Evolutionary conservation across 192 early-diverging fungal species (phyloP).

Genomic region (Gaertneriomyces semiglobifer): DNA sequence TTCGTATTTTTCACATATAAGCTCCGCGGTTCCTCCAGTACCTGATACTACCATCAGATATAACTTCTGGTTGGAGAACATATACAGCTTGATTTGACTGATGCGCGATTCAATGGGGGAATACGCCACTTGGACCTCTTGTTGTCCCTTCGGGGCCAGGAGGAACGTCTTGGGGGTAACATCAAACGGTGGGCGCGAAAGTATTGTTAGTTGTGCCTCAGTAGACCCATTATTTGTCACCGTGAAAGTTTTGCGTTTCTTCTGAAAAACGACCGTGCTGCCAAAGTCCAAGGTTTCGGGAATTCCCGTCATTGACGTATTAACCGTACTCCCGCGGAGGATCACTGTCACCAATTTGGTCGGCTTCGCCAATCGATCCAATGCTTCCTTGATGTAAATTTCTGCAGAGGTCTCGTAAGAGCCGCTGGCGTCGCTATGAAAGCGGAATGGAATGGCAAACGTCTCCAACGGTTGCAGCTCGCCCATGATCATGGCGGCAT

Average conservation of each 20-base stretch:
- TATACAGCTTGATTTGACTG: conserved; percentile 38
- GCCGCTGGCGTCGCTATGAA: conserved; percentile 46
- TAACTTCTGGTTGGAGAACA: conserved; percentile 58
- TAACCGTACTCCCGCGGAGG: conserved; percentile 47
- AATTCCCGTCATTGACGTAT: conserved; percentile 45
- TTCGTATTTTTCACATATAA: conserved; percentile 57
- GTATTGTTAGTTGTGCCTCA: conserved; percentile 45
- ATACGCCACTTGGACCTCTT: conserved; percentile 47
- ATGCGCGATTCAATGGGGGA: conserved; percentile 50
- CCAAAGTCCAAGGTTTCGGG: conserved; percentile 59
- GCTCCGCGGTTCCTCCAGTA: conserved; percentile 50
- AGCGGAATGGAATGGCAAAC: conserved; percentile 47
- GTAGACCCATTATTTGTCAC: conserved; percentile 50
- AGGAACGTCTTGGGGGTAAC: conserved; percentile 44
- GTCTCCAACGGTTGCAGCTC: conserved; percentile 48
- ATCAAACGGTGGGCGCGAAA: conserved; percentile 48
- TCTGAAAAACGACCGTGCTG: conserved; percentile 47
- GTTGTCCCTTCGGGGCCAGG: conserved; percentile 40
- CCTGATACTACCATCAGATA: conserved; percentile 43
- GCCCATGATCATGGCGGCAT: conserved; percentile 43
- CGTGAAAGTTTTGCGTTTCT: conserved; percentile 34
- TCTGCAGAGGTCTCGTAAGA: conserved; percentile 51
- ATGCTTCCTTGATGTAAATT: conserved; percentile 44
- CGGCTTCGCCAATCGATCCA: conserved; percentile 43
- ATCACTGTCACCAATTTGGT: conserved; percentile 40